These are phyloP conservation scores for Populus ilicifolia DNA, from an alignment of 345 rosid genomes.

Conservation along the genomic window DNA sequence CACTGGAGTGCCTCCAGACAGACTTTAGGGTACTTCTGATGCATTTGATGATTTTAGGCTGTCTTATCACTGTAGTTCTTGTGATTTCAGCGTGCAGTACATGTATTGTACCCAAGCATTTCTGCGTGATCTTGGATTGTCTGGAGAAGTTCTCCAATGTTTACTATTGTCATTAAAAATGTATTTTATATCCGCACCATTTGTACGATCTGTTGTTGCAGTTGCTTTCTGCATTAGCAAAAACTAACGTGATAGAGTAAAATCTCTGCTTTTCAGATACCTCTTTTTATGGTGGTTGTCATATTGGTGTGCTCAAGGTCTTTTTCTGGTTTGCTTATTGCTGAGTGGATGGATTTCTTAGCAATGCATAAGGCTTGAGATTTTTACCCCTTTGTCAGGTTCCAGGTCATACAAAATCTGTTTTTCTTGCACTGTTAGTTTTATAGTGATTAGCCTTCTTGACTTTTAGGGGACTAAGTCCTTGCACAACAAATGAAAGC, in stretches of 20 bases:
- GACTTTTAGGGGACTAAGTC: not conserved
- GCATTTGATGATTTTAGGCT: slow-evolving; percentile 18
- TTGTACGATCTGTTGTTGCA: slow-evolving; percentile 8
- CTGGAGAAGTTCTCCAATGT: slow-evolving; percentile 3
- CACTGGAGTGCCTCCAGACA: slow-evolving; percentile 41
- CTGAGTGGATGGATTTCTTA: not conserved
- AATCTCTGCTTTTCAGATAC: not conserved
- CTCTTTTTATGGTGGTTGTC: slow-evolving; percentile 9
- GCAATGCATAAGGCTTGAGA: not conserved
- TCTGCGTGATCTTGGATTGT: slow-evolving; percentile 12
- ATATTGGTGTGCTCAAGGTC: not conserved
- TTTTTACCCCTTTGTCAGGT: not conserved
- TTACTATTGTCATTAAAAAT: slow-evolving; percentile 6
- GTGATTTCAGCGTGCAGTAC: not conserved
- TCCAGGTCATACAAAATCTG: not conserved
- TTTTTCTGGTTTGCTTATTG: not conserved
- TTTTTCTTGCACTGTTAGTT: not conserved
- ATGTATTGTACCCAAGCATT: not conserved
- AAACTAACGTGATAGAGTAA: not conserved
- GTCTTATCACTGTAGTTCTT: slow-evolving; percentile 9
- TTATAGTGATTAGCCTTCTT: not conserved
- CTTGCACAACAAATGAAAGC: not conserved
- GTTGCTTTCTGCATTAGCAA: not conserved
- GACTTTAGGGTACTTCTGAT: slow-evolving; percentile 23
- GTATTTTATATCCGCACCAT: slow-evolving; percentile 3